Evolutionary conservation across 2,329 filamentous ascomycete species (phyloP), one percentile per base, ranked within the genome.

Genomic region (Arthrobotrys megalospora): DNA sequence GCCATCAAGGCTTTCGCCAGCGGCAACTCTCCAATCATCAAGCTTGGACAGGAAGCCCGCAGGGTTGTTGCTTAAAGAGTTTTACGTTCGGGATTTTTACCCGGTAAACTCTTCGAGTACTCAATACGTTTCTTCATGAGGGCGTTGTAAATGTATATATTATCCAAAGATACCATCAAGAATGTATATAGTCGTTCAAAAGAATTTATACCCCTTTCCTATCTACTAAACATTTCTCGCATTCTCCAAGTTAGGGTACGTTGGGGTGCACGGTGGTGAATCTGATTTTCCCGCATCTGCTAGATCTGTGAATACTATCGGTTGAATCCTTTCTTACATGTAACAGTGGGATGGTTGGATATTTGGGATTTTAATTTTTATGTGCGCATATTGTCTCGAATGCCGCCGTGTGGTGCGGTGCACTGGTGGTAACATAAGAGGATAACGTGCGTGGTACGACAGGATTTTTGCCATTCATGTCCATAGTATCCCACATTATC

Each of bases 1-100:
- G 72, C 72, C 10, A 65, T 76, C 72, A 76, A 76, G 48, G 52
- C 64, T 16, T 36, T 76, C 19, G 47, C 64, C 52, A 67, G 34
- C 19, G 58, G 72, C 43, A 52, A 48, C 36, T 52, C 48, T 47
- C 64, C 48, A 43, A 43, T 55, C 38, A 28, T 43, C 58, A 63
- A 63, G 58, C 19, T 47, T 28, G 58, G 38, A 63, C 16, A 63
- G 36, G 52, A 10, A 1, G 12, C 52, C 52, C 47, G 47, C 21
- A 52, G 47, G 6, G 32, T 58, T 41, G 11, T 58, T 12, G 52
- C 52, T 58, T 58, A 58, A 41, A 41, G 16, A n/a, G n/a, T n/a
- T 8, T 6, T 11, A 21, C 10, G 21, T 10, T 19, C 2, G 8
- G 8, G n/a, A 6, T 12, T 45, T 45, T 45, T 45, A 16, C 5